phyloP scores from a whole-genome alignment of 2,329 filamentous ascomycete species.

The Shiraia sp. region DNA sequence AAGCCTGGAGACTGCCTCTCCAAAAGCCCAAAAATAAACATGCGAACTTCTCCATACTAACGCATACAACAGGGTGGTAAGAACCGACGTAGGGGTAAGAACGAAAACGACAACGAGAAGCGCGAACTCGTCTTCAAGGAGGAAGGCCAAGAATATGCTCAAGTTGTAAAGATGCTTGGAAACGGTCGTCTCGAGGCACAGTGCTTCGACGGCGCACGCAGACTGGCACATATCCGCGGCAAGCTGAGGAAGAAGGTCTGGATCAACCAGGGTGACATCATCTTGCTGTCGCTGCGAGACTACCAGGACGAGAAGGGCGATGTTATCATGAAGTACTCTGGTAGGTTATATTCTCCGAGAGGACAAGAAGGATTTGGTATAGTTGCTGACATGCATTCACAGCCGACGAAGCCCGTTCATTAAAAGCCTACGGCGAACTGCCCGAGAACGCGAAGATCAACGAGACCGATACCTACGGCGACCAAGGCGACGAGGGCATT shows the following conservation, averaged over 20 bases:
- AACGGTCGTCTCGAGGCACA: slow-evolving; percentile 91
- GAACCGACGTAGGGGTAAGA: slow-evolving; percentile 97
- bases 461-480: slow-evolving; percentile 93
- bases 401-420: slow-evolving; percentile 84
- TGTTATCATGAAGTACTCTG: slow-evolving; percentile 86
- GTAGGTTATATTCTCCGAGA: slow-evolving; percentile 18
- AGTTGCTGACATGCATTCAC: slow-evolving; percentile 85
- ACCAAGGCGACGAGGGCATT: slow-evolving; percentile 88
- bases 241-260: slow-evolving; percentile 97
- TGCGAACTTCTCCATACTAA: slow-evolving; percentile 17
- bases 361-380: slow-evolving; percentile 55
- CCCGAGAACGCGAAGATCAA: slow-evolving; percentile 99
- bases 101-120: slow-evolving; percentile 95
- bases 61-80: slow-evolving; percentile 75
- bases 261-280: slow-evolving; percentile 95
- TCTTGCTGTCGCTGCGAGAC: slow-evolving; percentile 71
- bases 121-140: slow-evolving; percentile 99
- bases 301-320: slow-evolving; percentile 95
- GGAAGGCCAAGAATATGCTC: slow-evolving; percentile 89
- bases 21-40: background rate
- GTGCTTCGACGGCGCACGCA: slow-evolving; percentile 93
- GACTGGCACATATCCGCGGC: slow-evolving; percentile 83
- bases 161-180: slow-evolving; percentile 93
- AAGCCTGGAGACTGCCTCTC: background rate
- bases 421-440: slow-evolving; percentile 97